Conservation (phyloP, 331 rosid species). For the Erythrophleum ivorense region DNA sequence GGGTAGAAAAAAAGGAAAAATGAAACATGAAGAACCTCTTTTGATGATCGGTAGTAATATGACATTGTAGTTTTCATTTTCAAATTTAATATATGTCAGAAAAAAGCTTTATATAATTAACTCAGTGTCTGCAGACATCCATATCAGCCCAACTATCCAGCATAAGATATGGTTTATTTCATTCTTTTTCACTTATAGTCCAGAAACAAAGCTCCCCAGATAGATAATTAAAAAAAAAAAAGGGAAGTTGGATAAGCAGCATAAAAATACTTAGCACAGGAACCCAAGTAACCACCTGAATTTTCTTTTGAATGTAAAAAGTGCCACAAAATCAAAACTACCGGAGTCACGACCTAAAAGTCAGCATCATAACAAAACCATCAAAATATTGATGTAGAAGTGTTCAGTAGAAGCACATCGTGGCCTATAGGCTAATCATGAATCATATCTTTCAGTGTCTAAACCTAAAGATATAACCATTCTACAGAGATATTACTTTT, state of each 20-base stretch:
- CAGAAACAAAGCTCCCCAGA: background rate
- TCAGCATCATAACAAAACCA: background rate
- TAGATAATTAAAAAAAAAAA: background rate
- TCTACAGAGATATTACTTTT: background rate
- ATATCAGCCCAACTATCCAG: background rate
- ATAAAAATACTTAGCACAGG: background rate
- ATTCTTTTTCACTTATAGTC: background rate
- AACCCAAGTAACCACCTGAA: background rate
- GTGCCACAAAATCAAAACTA: background rate
- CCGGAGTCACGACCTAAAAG: background rate
- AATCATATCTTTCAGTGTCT: background rate
- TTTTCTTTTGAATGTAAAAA: background rate
- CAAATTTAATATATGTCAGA: background rate
- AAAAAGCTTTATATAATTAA: background rate
- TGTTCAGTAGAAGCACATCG: background rate
- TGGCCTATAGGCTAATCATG: background rate
- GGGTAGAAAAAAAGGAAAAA: background rate
- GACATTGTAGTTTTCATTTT: background rate
- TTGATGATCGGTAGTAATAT: background rate
- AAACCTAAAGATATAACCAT: constrained; percentile 1
- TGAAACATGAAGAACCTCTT: background rate
- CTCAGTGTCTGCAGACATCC: background rate
- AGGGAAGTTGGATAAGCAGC: background rate
- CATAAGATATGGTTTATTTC: background rate
- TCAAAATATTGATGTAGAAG: background rate